A percentile compares a stretch with the other conserved stretches of the same genome.
Evolutionary conservation across 495 filamentous ascomycete genomes (phyloP).

Genomic region (Articulospora tetracladia): DNA sequence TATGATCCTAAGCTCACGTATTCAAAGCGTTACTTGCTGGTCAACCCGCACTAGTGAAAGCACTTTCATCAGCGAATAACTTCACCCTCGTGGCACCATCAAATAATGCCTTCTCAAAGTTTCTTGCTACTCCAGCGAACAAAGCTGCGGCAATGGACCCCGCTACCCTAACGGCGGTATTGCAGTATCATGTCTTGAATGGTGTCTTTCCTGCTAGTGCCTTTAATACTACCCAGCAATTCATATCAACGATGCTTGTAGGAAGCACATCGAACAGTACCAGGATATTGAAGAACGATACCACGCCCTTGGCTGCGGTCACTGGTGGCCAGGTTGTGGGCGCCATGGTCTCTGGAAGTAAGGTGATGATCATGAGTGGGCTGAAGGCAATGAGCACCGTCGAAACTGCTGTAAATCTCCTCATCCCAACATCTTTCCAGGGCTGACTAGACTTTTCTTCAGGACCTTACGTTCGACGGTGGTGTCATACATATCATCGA

Average conservation of each 20-base stretch:
- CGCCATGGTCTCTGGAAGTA: slow-evolving; percentile 25
- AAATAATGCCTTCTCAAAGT: neutral
- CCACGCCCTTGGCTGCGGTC: slow-evolving; percentile 31
- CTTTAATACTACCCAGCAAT: slow-evolving; percentile 38
- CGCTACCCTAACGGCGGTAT: slow-evolving; percentile 38
- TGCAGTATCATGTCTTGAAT: too few relatives aligned
- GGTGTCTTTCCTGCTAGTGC: slow-evolving; percentile 43
- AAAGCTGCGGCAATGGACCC: slow-evolving; percentile 27
- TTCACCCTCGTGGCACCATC: neutral
- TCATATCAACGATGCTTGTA: slow-evolving; percentile 57
- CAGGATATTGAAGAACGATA: slow-evolving; percentile 53
- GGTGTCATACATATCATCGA: slow-evolving; percentile 67
- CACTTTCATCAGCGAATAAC: neutral
- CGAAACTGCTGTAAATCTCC: slow-evolving; percentile 39
- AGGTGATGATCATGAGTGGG: slow-evolving; percentile 34
- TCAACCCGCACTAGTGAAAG: slow-evolving; percentile 33
- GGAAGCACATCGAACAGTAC: slow-evolving; percentile 41
- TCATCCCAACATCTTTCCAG: too few relatives aligned
- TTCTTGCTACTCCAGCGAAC: slow-evolving; percentile 22
- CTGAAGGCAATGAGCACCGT: slow-evolving; percentile 33
- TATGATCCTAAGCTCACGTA: too few relatives aligned
- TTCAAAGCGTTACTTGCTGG: slow-evolving; percentile 32
- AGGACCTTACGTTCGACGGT: slow-evolving; percentile 56
- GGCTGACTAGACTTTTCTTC: too few relatives aligned
- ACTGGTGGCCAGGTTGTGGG: slow-evolving; percentile 29